phyloP scores from a whole-genome alignment of 78 protist species.

The Polysphondylium violaceum region DNA sequence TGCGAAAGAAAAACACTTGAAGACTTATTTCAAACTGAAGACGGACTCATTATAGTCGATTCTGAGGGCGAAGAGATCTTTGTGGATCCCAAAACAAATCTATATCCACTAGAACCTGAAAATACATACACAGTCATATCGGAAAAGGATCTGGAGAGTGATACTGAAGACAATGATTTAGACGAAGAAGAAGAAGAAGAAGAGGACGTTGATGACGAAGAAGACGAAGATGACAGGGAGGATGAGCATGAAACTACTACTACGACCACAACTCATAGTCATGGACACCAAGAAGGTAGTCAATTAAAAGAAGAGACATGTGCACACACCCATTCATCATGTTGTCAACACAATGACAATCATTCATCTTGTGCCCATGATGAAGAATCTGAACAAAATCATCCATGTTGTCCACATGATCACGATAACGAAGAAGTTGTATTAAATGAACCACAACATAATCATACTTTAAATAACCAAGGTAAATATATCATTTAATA shows the following conservation, averaged over 20 bases:
- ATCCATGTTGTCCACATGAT: background rate
- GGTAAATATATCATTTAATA: background rate
- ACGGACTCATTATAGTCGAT: slow-evolving; percentile 58
- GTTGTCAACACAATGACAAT: background rate
- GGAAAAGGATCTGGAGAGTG: slow-evolving; percentile 40
- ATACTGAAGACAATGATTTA: slow-evolving; percentile 36
- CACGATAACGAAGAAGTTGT: too few species aligned
- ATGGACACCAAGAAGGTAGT: slow-evolving; percentile 5
- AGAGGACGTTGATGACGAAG: background rate
- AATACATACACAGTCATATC: slow-evolving; percentile 45
- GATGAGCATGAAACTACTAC: slow-evolving; percentile 23
- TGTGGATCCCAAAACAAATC: background rate
- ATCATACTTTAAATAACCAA: background rate
- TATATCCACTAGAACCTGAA: background rate
- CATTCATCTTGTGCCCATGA: background rate
- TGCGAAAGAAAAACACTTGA: slow-evolving; percentile 12
- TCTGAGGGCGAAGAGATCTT: slow-evolving; percentile 47
- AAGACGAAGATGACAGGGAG: background rate
- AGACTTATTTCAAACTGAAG: slow-evolving; percentile 44
- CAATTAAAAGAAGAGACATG: background rate
- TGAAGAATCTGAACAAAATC: background rate
- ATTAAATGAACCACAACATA: background rate
- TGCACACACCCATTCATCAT: background rate
- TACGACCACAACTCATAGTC: too few species aligned
- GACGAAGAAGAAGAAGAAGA: slow-evolving; percentile 22